Evolutionary conservation across 805 yeast genomes (phyloP).

Genomic region (Tanozyma kutaoensis): DNA sequence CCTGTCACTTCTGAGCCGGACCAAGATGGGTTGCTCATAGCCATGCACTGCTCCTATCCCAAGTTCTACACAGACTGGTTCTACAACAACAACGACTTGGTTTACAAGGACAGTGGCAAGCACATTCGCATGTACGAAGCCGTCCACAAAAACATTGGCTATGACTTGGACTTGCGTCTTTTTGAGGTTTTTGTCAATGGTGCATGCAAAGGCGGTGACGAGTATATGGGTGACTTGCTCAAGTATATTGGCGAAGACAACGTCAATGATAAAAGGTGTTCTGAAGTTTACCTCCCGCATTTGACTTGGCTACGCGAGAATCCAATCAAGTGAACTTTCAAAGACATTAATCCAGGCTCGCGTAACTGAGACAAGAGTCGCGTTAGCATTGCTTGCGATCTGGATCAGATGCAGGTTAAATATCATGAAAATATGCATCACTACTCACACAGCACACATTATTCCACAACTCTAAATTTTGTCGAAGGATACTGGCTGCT

Average conservation of each 20-base stretch:
- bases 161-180: slow-evolving; percentile 28
- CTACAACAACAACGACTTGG: slow-evolving; percentile 19
- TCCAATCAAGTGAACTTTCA: too few relatives aligned
- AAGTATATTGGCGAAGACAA: slow-evolving; percentile 13
- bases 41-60: slow-evolving; percentile 53
- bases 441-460: too few relatives aligned
- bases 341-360: too few relatives aligned
- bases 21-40: slow-evolving; percentile 12
- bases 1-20: slow-evolving; percentile 12
- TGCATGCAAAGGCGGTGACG: slow-evolving; percentile 15
- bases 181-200: slow-evolving; percentile 25
- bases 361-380: too few relatives aligned
- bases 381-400: too few relatives aligned
- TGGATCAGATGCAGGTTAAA: too few relatives aligned
- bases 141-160: slow-evolving; percentile 22
- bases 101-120: slow-evolving; percentile 13
- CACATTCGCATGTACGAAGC: slow-evolving; percentile 28
- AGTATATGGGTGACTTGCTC: slow-evolving; percentile 22
- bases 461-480: too few relatives aligned
- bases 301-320: slow-evolving; percentile 27
- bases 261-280: slow-evolving; percentile 14
- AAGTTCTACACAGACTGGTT: slow-evolving; percentile 21
- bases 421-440: too few relatives aligned
- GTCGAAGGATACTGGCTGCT: too few relatives aligned
- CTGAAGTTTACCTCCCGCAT: slow-evolving; percentile 26